Evolutionary conservation across 1,284 basidiomycete species (phyloP), one percentile per base, ranked within the genome.

Genomic region (Leccinum cinnamomeum): DNA sequence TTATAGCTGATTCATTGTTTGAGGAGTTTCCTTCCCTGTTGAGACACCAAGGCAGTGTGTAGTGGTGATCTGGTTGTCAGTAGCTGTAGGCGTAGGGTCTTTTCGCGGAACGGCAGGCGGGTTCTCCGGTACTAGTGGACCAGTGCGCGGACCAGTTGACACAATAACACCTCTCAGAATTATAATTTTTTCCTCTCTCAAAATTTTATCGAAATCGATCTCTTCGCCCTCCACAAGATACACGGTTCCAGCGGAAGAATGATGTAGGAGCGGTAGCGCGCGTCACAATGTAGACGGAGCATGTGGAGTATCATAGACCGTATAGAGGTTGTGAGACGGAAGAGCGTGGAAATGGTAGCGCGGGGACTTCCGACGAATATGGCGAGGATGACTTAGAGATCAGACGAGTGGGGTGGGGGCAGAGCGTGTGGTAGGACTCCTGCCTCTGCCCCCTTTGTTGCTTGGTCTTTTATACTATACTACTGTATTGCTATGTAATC

Each of bases 191-290:
- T 94, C 91, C 69, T 92, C 91, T 58, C 90, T 86, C 35, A 97
- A 78, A 8, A 95, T 88, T 57, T 89, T 91, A 72, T 96, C 94
- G 71, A 99, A 95, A 77, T 99, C 97, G 62, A 99, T 92, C 77
- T 99, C 97, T 69, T 98, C 95, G 72, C 99, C 97, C 67, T 97
- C 94, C 14, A 97, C 86, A 70, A 95, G 94, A 79, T 95, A 98
- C 4, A 99, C 86, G 33, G 92, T 77, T 33, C 88, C 84, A 10
- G 85, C 82, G 44, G 83, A 75, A 2, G 83, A 80, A n/a, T 82
- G 73, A 59, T 87, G 82, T 0, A 88, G 84, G 64, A 86, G 89
- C 3, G 89, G 88, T 20, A 86, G 79, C 0, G 89, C 89, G 56
- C 88, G 84, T 62, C 88, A 84, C 79, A 95, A 95, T 0, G 84